phyloP scores from a whole-genome alignment of 2,329 filamentous ascomycete species.

The Rutstroemia sp. region DNA sequence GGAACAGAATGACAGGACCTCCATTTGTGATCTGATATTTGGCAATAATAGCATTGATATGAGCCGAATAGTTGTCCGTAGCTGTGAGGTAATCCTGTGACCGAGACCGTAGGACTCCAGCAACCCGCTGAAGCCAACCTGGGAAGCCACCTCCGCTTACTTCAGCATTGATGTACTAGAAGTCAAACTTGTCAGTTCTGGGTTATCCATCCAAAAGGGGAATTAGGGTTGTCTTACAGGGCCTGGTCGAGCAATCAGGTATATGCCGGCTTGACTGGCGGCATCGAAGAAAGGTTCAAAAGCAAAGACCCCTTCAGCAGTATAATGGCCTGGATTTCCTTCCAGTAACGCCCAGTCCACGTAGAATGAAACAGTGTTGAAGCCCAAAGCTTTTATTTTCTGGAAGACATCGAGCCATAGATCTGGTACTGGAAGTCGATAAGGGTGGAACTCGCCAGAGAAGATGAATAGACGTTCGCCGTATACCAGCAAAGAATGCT shows the following conservation, averaged over 20 bases:
- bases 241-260: constrained; percentile 53
- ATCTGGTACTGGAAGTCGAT: constrained; percentile 50
- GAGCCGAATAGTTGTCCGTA: constrained; percentile 52
- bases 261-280: constrained; percentile 65
- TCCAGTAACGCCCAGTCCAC: constrained; percentile 72
- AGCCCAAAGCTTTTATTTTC: constrained; percentile 75
- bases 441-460: constrained; percentile 58
- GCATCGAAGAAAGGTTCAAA: constrained; percentile 71
- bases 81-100: constrained; percentile 55
- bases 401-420: constrained; percentile 70
- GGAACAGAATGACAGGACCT: constrained; percentile 69
- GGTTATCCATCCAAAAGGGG: neutral
- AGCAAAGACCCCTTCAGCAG: constrained; percentile 63
- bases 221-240: constrained; percentile 17
- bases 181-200: constrained; percentile 13
- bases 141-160: constrained; percentile 71
- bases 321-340: constrained; percentile 62
- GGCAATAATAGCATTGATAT: constrained; percentile 60
- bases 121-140: constrained; percentile 68
- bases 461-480: constrained; percentile 57
- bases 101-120: constrained; percentile 55
- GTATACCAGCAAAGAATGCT: constrained; percentile 53
- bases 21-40: constrained; percentile 75
- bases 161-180: constrained; percentile 70
- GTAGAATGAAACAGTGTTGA: constrained; percentile 75